Base-by-base conservation (phyloP, 2,329 filamentous ascomycete species). In the Helminthosporium solani region DNA sequence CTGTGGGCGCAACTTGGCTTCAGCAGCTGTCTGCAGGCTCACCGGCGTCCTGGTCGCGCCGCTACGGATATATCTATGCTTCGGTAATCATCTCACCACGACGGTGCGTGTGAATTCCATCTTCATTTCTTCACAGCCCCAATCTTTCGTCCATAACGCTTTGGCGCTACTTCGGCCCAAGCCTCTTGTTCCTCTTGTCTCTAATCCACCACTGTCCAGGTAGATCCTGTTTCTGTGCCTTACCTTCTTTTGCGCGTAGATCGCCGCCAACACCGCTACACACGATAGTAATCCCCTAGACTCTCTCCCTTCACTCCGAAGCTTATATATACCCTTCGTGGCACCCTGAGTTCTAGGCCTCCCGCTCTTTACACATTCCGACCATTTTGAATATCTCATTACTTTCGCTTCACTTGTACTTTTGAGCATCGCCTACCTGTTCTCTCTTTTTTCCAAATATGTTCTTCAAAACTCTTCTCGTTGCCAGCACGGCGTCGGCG, bases 401-500 rank as follows among this genome's bases (percentile, higher is more conserved):
- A 38, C n/a, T 25, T 42, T 34, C 25, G 25, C 25, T 27, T 27
- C 40, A 16, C 30, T 47, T 40, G 23, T 20, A 9, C 9, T 18
- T n/a, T 33, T 20, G 23, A 27, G 11, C 5, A 14, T 36, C 2
- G 38, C 25, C 7, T 12, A 31, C 28, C 7, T 31, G 6, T n/a
- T 31, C 14, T n/a, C 5, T 25, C 28, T 11, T 27, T 38, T 11
- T 27, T n/a, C 21, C 23, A 11, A 25, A 15, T 23, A 69, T 69
- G 66, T 58, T 67, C 44, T 55, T 64, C 57, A 56, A 61, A 19
- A 43, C 57, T 16, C 53, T 69, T 25, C 48, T 67, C 33, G 34
- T 68, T 31, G 66, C 65, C 52, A 54, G 60, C 31, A 65, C 65
- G 52, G 66, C 64, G 42, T 66, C 69, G 15, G 69, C 71, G 27